Evolutionary conservation across 768 basidiomycete species (phyloP).

Genomic region (Tulasnella calospora): DNA sequence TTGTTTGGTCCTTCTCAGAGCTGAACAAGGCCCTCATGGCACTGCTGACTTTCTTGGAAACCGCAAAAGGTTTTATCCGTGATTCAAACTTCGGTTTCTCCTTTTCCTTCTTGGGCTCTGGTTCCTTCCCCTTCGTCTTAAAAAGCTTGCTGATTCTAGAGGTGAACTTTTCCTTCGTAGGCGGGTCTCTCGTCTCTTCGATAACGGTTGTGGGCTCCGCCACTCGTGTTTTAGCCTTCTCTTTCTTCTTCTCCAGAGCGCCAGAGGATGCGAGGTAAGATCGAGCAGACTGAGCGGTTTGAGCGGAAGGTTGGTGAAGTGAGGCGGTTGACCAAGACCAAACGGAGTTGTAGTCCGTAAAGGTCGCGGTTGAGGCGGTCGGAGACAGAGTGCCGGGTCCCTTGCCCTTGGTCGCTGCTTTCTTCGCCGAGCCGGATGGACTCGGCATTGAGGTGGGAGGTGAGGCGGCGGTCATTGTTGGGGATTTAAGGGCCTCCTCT

Average conservation of each 20-base stretch:
- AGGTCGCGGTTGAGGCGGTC: neutral
- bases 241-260: slow-evolving; percentile 37
- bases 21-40: slow-evolving; percentile 21
- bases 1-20: slow-evolving; percentile 50
- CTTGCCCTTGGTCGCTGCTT: slow-evolving; percentile 18
- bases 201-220: slow-evolving; percentile 46
- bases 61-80: neutral
- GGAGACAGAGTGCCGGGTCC: slow-evolving; percentile 16
- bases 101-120: slow-evolving; percentile 42
- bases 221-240: slow-evolving; percentile 66
- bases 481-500: slow-evolving; percentile 33
- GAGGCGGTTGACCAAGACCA: slow-evolving; percentile 31
- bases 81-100: slow-evolving; percentile 54
- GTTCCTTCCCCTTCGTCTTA: slow-evolving; percentile 41
- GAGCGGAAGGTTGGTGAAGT: slow-evolving; percentile 43
- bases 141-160: slow-evolving; percentile 30
- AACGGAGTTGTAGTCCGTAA: neutral
- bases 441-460: slow-evolving; percentile 29
- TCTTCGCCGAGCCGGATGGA: slow-evolving; percentile 26
- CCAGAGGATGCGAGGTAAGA: slow-evolving; percentile 60
- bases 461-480: slow-evolving; percentile 26
- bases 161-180: slow-evolving; percentile 43
- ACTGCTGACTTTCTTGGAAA: neutral
- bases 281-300: slow-evolving; percentile 60
- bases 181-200: slow-evolving; percentile 43